Conservation (phyloP, 1,284 basidiomycete genomes). For the Melanopsichium pennsylvanicum region DNA sequence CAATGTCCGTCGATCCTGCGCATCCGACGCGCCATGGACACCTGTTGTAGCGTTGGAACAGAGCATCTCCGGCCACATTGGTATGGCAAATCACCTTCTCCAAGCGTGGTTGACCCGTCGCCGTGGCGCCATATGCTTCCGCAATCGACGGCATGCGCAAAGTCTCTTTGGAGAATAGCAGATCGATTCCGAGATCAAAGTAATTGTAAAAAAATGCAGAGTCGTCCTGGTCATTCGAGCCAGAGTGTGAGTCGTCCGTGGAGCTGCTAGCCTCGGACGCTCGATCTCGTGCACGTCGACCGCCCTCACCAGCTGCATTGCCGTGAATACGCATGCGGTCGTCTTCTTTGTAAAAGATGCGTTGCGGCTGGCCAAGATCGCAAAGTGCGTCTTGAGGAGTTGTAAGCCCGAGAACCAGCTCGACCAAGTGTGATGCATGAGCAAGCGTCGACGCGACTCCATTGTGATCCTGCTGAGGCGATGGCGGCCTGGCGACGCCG, state of each 20-base stretch:
- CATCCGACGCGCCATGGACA: conserved; percentile 36
- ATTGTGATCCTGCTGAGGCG: conserved; percentile 2
- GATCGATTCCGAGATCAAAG: conserved; percentile 49
- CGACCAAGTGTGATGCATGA: conserved; percentile 4
- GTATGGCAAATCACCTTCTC: conserved; percentile 50
- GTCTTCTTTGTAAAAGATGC: conserved; percentile 48
- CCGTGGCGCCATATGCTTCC: conserved; percentile 16
- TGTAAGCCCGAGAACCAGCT: conserved; percentile 32
- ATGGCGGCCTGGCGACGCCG: conserved; percentile 4
- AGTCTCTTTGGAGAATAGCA: conserved; percentile 34
- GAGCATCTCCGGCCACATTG: conserved; percentile 42
- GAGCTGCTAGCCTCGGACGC: conserved; percentile 14
- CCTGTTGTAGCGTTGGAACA: conserved; percentile 44
- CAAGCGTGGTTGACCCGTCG: conserved; percentile 29
- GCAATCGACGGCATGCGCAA: conserved; percentile 18
- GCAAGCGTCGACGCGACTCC: background rate
- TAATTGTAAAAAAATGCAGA: conserved; percentile 52
- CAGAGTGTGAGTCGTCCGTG: conserved; percentile 10
- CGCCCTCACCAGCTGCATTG: background rate
- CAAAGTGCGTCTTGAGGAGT: conserved; percentile 46
- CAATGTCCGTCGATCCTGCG: background rate
- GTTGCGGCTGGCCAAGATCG: conserved; percentile 39
- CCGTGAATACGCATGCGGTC: conserved; percentile 46
- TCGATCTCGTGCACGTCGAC: background rate
- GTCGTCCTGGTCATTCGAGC: conserved; percentile 18